These are phyloP conservation scores for Oryza longistaminata DNA, from an alignment of 176 grass and related monocot species.

Conservation along the genomic window DNA sequence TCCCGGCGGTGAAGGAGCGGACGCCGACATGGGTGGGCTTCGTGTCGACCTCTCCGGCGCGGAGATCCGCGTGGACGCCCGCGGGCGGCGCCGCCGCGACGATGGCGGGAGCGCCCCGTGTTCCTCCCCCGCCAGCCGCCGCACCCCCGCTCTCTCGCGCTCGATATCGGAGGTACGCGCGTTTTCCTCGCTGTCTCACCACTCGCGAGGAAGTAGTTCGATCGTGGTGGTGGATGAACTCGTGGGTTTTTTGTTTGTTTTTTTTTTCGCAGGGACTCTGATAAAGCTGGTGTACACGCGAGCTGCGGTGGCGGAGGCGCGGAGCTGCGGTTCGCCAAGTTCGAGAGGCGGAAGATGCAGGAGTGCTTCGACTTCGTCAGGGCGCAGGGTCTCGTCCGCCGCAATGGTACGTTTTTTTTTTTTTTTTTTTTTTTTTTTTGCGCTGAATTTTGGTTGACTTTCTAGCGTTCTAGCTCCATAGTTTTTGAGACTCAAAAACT, in stretches of 20 bases:
- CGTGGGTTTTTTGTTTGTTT: background rate
- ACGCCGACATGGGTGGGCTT: background rate
- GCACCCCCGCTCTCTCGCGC: conserved; percentile 67
- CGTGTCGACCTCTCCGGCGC: conserved; percentile 67
- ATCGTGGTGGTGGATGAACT: no score
- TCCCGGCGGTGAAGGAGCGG: background rate
- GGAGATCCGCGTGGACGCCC: conserved; percentile 61
- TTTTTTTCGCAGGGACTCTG: conserved; percentile 61
- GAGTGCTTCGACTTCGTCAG: conserved; percentile 78
- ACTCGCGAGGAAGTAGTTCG: no score
- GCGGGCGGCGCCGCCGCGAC: background rate
- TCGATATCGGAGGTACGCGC: conserved; percentile 75
- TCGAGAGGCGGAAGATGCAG: conserved; percentile 73
- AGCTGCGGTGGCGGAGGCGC: conserved; percentile 43
- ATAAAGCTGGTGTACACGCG: conserved; percentile 90
- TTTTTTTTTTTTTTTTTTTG: no score
- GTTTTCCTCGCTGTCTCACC: no score
- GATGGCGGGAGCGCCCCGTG: conserved; percentile 65
- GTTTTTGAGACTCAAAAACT: no score
- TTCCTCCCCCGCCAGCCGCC: conserved; percentile 70
- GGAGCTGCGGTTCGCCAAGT: conserved; percentile 80
- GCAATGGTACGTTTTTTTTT: conserved; percentile 39
- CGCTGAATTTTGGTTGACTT: background rate
- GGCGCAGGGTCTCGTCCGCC: conserved; percentile 49
- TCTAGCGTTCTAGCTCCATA: background rate